Conservation (phyloP, 1,284 basidiomycete species). For the Rhodotorula sp. region DNA sequence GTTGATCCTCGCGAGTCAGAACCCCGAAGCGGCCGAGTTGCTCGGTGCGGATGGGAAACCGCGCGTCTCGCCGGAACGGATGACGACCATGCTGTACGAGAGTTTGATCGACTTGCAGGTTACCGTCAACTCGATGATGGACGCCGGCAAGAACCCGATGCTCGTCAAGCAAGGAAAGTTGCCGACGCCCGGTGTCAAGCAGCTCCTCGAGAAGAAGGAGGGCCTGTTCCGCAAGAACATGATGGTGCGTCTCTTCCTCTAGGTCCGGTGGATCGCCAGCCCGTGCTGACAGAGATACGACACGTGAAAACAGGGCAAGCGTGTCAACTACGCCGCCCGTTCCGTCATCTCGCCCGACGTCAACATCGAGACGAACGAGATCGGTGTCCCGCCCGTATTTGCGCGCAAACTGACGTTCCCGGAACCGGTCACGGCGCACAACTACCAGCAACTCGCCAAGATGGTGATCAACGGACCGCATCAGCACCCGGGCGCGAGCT, state of each 20-base stretch:
- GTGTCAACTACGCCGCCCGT: slow-evolving; percentile 97
- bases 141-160: slow-evolving; percentile 92
- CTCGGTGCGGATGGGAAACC: slow-evolving; percentile 43
- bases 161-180: slow-evolving; percentile 80
- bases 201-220: slow-evolving; percentile 97
- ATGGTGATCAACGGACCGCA: slow-evolving; percentile 89
- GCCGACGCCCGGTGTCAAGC: slow-evolving; percentile 94
- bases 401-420: slow-evolving; percentile 96
- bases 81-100: slow-evolving; percentile 73
- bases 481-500: slow-evolving; percentile 86
- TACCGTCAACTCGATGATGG: slow-evolving; percentile 96
- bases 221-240: slow-evolving; percentile 98
- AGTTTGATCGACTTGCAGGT: slow-evolving; percentile 84
- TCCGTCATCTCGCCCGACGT: slow-evolving; percentile 99
- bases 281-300: neutral
- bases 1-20: slow-evolving; percentile 62
- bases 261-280: neutral
- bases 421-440: slow-evolving; percentile 90
- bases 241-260: slow-evolving; percentile 67
- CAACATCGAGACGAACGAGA: slow-evolving; percentile 99
- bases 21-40: slow-evolving; percentile 47
- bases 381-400: slow-evolving; percentile 96
- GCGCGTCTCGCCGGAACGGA: slow-evolving; percentile 54
- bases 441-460: slow-evolving; percentile 84
- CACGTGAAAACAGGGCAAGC: slow-evolving; percentile 71